These are phyloP conservation scores for Arabidopsis suecica DNA, from an alignment of 345 rosid genomes.

Conservation along the genomic window DNA sequence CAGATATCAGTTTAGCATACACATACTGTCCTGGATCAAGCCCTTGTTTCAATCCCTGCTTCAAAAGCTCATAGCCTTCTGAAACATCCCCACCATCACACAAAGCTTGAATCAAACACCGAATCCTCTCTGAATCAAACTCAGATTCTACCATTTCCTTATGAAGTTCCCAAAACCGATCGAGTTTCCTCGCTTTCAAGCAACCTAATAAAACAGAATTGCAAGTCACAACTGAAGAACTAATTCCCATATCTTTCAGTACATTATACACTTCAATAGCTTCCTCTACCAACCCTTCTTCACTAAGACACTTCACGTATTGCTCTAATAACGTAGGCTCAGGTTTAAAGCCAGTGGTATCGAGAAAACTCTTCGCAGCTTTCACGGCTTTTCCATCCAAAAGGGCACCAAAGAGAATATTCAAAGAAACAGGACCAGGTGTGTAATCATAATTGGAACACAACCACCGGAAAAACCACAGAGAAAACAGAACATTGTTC, in stretches of 20 bases:
- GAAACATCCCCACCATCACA: constrained; percentile 54
- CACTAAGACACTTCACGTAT: constrained; percentile 59
- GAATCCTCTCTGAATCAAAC: constrained; percentile 56
- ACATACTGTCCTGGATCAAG: constrained; percentile 58
- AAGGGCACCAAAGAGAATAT: constrained; percentile 60
- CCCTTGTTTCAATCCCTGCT: constrained; percentile 50
- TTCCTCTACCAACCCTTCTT: constrained; percentile 56
- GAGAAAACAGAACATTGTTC: constrained; percentile 56
- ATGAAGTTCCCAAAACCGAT: constrained; percentile 59
- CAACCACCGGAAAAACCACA: constrained; percentile 63
- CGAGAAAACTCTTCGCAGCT: constrained; percentile 56
- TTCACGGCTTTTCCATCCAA: constrained; percentile 60
- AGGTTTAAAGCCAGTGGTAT: constrained; percentile 51
- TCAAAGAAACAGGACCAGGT: constrained; percentile 56
- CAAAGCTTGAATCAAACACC: constrained; percentile 61
- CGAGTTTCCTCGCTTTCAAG: constrained; percentile 49
- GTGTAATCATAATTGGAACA: constrained; percentile 40
- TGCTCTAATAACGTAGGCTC: constrained; percentile 48
- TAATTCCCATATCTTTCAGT: constrained; percentile 45
- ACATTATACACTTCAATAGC: constrained; percentile 47
- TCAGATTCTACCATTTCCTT: constrained; percentile 47
- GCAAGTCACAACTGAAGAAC: constrained; percentile 51
- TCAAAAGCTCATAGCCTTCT: constrained; percentile 50
- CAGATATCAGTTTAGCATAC: constrained; percentile 59
- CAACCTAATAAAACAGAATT: constrained; percentile 58